Conservation (phyloP, 257 asterid genomes). For the Solanum chmielewskii region DNA sequence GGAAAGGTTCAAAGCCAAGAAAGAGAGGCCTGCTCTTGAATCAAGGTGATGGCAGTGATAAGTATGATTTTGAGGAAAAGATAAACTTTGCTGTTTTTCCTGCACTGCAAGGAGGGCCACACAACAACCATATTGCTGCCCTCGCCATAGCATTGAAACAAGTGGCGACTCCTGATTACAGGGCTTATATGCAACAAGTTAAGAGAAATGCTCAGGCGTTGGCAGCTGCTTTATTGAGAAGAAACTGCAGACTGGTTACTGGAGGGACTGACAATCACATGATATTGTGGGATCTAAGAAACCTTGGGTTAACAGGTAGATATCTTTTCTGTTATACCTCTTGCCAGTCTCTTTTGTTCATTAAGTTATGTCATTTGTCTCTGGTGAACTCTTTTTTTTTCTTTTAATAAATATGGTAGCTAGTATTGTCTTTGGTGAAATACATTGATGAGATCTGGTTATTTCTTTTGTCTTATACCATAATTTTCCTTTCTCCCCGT, state of each 20-base stretch:
- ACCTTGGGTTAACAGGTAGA: slow-evolving; percentile 66
- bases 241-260: slow-evolving; percentile 65
- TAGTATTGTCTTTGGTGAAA: not conserved
- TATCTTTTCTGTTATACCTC: not conserved
- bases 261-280: slow-evolving; percentile 84
- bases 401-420: not conserved
- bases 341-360: not conserved
- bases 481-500: not conserved
- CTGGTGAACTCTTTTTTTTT: not conserved
- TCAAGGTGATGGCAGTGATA: slow-evolving; percentile 62
- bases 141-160: slow-evolving; percentile 83
- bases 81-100: slow-evolving; percentile 89
- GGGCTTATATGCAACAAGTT: slow-evolving; percentile 71
- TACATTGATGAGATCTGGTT: not conserved
- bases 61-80: slow-evolving; percentile 79
- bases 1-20: slow-evolving; percentile 74
- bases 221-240: slow-evolving; percentile 51
- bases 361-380: not conserved
- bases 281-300: slow-evolving; percentile 82
- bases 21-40: slow-evolving; percentile 64
- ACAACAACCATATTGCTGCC: slow-evolving; percentile 85
- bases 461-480: not conserved
- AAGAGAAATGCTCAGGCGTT: slow-evolving; percentile 77
- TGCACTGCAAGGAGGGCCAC: slow-evolving; percentile 88
- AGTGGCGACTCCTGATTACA: slow-evolving; percentile 71